A percentile compares a stretch with the other conserved stretches of the same genome.
phyloP scores from a whole-genome alignment of 805 yeast genomes.

The Candida andamanensis region DNA sequence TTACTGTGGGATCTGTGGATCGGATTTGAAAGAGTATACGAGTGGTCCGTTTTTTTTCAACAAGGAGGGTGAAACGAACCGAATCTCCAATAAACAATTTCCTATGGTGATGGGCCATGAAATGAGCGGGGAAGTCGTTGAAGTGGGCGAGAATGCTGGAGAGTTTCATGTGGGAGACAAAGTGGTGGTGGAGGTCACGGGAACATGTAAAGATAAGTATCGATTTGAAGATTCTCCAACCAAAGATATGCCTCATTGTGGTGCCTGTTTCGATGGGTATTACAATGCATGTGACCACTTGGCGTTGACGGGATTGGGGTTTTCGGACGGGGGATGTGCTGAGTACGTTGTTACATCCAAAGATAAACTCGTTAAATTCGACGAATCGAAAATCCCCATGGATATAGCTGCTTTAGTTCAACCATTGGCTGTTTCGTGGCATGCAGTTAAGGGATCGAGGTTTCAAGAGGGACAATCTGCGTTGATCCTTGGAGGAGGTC shows the following conservation, averaged over 20 bases:
- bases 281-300: constrained; percentile 49
- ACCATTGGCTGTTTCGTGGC: constrained; percentile 59
- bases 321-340: constrained; percentile 51
- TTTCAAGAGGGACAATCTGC: constrained; percentile 42
- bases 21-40: constrained; percentile 52
- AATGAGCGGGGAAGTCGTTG: constrained; percentile 55
- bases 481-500: constrained; percentile 56
- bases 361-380: constrained; percentile 37
- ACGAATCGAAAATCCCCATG: constrained; percentile 32
- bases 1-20: constrained; percentile 62
- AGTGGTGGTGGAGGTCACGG: constrained; percentile 60
- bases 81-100: constrained; percentile 39
- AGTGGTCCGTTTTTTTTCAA: constrained; percentile 60
- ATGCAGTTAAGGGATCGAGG: constrained; percentile 45
- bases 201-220: constrained; percentile 47
- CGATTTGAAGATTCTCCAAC: constrained; percentile 33
- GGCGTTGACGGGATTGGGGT: constrained; percentile 53
- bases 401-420: constrained; percentile 51
- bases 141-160: constrained; percentile 51
- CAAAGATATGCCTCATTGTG: constrained; percentile 26
- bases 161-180: constrained; percentile 55
- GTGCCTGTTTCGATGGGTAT: constrained; percentile 44
- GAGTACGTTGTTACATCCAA: constrained; percentile 42
- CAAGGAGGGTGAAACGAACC: constrained; percentile 36
- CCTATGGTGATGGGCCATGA: constrained; percentile 57